Percentiles rank a stretch among this genome's conserved stretches.
Evolutionary conservation across 495 filamentous ascomycete genomes (phyloP).

Genomic region (Darksidea phi): DNA sequence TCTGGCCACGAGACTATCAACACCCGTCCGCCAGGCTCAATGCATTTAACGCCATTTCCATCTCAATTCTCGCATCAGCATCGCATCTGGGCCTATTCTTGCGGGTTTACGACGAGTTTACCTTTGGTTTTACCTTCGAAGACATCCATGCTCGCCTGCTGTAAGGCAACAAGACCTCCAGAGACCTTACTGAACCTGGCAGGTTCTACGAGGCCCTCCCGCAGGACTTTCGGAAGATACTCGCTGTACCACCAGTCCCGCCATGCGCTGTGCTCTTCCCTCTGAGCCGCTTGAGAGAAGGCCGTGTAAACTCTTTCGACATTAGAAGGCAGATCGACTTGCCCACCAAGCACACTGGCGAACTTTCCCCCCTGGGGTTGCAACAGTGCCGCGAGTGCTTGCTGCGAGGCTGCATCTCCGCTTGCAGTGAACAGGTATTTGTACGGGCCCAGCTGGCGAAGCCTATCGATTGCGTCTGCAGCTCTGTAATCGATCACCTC

Average conservation of each 20-base stretch:
- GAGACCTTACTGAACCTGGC: conserved; percentile 22
- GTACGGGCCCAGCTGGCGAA: conserved; percentile 29
- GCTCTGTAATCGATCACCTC: conserved; percentile 34
- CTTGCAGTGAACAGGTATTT: conserved; percentile 31
- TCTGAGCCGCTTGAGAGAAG: conserved; percentile 30
- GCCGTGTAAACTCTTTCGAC: conserved; percentile 25
- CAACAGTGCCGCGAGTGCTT: conserved; percentile 26
- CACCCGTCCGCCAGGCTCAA: not conserved
- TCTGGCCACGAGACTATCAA: too few relatives aligned
- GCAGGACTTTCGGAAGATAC: conserved; percentile 32
- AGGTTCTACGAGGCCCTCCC: conserved; percentile 26
- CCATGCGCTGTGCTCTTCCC: conserved; percentile 18
- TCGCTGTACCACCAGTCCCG: conserved; percentile 32
- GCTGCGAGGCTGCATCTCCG: conserved; percentile 30
- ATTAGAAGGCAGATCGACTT: conserved; percentile 31
- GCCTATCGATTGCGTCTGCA: conserved; percentile 20
- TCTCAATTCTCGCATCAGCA: not conserved
- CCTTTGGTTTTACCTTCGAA: conserved; percentile 28
- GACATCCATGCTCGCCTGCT: conserved; percentile 23
- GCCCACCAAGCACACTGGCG: conserved; percentile 25
- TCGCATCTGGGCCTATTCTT: conserved; percentile 11
- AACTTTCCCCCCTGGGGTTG: conserved; percentile 30
- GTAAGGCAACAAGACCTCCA: conserved; percentile 24
- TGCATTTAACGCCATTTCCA: not conserved
- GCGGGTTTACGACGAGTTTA: conserved; percentile 29